phyloP scores from a whole-genome alignment of 352 stramenopile genomes.

The Blastocystis sp. region DNA sequence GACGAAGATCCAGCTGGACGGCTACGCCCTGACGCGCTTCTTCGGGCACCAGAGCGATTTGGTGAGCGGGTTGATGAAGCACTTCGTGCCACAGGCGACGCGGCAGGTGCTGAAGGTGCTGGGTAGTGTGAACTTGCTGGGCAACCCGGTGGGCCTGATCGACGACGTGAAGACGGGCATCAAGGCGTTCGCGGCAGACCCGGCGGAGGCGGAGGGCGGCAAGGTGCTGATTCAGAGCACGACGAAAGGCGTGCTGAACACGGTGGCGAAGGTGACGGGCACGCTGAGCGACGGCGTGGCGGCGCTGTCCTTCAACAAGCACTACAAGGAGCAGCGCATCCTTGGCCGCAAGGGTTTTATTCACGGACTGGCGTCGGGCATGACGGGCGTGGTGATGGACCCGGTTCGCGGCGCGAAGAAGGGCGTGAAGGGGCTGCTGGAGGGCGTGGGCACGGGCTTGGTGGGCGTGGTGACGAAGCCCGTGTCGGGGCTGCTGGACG shows the following conservation, averaged over 20 bases:
- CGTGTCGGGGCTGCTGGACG: slow-evolving; percentile 80
- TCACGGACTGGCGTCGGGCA: slow-evolving; percentile 76
- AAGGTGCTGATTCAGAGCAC: slow-evolving; percentile 84
- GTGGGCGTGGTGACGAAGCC: slow-evolving; percentile 81
- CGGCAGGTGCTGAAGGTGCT: slow-evolving; percentile 73
- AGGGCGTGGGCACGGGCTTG: slow-evolving; percentile 79
- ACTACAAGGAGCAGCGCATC: neutral
- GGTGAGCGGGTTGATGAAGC: slow-evolving; percentile 16
- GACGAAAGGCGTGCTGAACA: slow-evolving; percentile 86
- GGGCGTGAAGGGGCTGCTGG: slow-evolving; percentile 79
- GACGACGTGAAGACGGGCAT: slow-evolving; percentile 82
- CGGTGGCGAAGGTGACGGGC: slow-evolving; percentile 85
- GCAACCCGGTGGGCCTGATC: slow-evolving; percentile 84
- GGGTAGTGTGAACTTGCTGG: slow-evolving; percentile 78
- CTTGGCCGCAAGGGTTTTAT: slow-evolving; percentile 75
- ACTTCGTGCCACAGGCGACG: slow-evolving; percentile 63
- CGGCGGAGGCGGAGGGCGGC: slow-evolving; percentile 81
- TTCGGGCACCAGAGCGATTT: slow-evolving; percentile 36
- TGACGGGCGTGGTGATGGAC: slow-evolving; percentile 77
- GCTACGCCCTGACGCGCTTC: slow-evolving; percentile 15
- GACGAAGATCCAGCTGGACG: slow-evolving; percentile 29
- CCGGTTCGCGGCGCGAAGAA: slow-evolving; percentile 77
- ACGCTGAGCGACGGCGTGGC: slow-evolving; percentile 84
- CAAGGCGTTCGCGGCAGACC: slow-evolving; percentile 87
- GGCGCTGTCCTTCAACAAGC: slow-evolving; percentile 80